Conservation (phyloP, 1,139 yeast genomes). For the Arxiozyma telluris region DNA sequence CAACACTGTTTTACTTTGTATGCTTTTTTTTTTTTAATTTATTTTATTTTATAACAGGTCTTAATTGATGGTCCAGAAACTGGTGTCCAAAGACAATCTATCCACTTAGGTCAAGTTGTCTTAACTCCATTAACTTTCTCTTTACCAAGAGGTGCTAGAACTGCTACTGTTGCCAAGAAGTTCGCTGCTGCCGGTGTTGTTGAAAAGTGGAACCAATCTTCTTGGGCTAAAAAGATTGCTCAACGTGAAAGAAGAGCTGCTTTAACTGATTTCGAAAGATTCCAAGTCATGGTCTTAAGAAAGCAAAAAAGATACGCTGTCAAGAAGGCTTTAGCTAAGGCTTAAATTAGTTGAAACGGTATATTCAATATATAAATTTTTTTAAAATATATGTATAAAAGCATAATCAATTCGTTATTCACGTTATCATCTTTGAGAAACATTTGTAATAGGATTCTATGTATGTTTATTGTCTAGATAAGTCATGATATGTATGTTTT, state of each 20-base stretch:
- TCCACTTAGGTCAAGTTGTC: conserved; percentile 76
- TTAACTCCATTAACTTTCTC: conserved; percentile 87
- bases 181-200: conserved; percentile 88
- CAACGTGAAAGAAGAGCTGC: conserved; percentile 86
- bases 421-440: background rate
- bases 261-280: conserved; percentile 96
- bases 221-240: conserved; percentile 98
- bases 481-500: too few relatives aligned
- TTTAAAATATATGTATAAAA: conserved; percentile 2
- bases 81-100: conserved; percentile 84
- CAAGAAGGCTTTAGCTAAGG: conserved; percentile 85
- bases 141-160: conserved; percentile 92
- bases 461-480: too few relatives aligned
- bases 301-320: conserved; percentile 95
- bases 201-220: conserved; percentile 83
- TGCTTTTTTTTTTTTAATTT: conserved; percentile 1
- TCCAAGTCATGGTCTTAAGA: conserved; percentile 96
- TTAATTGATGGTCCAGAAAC: conserved; percentile 93
- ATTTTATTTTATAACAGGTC: conserved; percentile 39
- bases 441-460: too few relatives aligned
- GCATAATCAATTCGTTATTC: background rate
- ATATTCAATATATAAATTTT: conserved; percentile 3
- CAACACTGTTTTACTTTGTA: background rate
- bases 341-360: conserved; percentile 38
- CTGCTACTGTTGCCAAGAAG: conserved; percentile 79